Base-by-base conservation (phyloP, 495 filamentous ascomycete genomes). In the Penicillium psychrofluorescens region DNA sequence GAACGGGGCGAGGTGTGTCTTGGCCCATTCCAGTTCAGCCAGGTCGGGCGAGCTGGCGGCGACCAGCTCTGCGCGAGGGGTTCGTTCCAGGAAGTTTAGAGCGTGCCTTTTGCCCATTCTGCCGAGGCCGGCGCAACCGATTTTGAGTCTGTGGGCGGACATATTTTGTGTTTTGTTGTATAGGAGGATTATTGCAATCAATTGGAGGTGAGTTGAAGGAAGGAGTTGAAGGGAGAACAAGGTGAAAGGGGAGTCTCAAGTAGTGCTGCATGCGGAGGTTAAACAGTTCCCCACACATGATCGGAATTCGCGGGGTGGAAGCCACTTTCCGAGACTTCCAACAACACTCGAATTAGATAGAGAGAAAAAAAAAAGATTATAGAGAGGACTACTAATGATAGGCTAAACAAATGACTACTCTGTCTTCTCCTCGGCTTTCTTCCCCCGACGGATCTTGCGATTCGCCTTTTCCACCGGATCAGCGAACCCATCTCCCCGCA, bases 401-500 rank as follows among this genome's bases (percentile, higher is more conserved):
- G 11, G 9, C 14, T 10, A 41, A 11, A 10, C 11, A 30, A 11
- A 7, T 29, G 33, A 38, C 48, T 34, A 43, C 29, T 29, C 36
- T 27, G 36, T 34, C 29, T 60, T 49, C 12, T 48, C 36, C 28
- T 50, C 50, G 53, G 22, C 22, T 22, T 63, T 59, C 41, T 44
- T 49, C 28, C 52, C 66, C 29, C 55, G 57, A 40, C 56, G 59
- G 43, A 43, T 54, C 54, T 58, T 63, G 40, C 53, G 59, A 46
- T 63, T 58, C 55, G 53, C 56, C 30, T 54, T 46, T 35, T 63
- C 61, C 8, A 66, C 54, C 9, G 61, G 66, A 59, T 82, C 79
- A 15, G 63, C 61, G 51, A 75, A 78, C 11, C 80, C 81, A 48
- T 86, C 79, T 0, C 91, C 91, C 43, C 85, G 77, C 47, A 90